Conservation (phyloP, 768 basidiomycete genomes). For the Lactarius sanguifluus region DNA sequence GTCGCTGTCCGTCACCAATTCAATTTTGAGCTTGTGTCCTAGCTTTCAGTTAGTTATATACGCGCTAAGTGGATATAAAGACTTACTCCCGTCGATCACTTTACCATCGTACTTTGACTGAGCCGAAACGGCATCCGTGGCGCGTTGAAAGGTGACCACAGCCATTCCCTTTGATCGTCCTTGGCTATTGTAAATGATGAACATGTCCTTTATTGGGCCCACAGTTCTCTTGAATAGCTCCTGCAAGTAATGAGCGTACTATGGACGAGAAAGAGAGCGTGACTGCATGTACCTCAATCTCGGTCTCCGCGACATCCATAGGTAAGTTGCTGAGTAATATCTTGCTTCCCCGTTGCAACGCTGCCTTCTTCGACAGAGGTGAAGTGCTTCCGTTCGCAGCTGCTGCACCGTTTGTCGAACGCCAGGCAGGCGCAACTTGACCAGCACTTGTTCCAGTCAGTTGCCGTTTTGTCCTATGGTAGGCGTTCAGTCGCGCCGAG, state of each 20-base stretch:
- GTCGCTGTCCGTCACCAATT: constrained; percentile 55
- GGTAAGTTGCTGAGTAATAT: constrained; percentile 29
- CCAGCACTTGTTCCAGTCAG: constrained; percentile 25
- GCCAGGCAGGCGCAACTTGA: constrained; percentile 29
- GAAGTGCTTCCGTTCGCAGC: constrained; percentile 16
- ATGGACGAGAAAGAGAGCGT: background rate
- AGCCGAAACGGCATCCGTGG: constrained; percentile 62
- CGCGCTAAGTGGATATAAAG: background rate
- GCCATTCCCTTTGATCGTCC: constrained; percentile 82
- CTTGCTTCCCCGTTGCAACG: constrained; percentile 26
- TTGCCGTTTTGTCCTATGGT: constrained; percentile 29
- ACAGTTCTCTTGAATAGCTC: constrained; percentile 75
- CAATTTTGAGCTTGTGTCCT: constrained; percentile 69
- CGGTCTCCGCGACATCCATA: constrained; percentile 28
- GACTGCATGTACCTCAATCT: constrained; percentile 24
- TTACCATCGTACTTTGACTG: constrained; percentile 72
- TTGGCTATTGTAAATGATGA: constrained; percentile 73
- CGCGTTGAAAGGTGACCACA: constrained; percentile 61
- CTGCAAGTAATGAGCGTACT: constrained; percentile 39
- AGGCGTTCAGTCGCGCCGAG: constrained; percentile 23
- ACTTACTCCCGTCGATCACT: constrained; percentile 64
- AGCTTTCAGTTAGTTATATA: constrained; percentile 1
- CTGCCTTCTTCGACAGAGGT: constrained; percentile 15
- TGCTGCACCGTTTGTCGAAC: constrained; percentile 6
- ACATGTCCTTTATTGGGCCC: constrained; percentile 67